phyloP scores from a whole-genome alignment of 768 basidiomycete genomes.

The Mycena epipterygia region DNA sequence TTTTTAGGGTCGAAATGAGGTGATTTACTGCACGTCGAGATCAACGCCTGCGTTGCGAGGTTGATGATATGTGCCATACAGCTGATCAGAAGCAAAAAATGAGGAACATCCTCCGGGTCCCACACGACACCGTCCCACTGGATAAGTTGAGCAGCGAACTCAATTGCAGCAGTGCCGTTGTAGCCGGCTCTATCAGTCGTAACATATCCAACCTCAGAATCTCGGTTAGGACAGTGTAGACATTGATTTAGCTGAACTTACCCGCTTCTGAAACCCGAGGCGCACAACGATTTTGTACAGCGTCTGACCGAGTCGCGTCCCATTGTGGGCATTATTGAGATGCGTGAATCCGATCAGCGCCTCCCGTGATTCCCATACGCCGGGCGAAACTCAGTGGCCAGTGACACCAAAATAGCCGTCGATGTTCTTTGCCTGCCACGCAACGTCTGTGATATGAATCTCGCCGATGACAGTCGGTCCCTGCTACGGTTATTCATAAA shows the following conservation, averaged over 20 bases:
- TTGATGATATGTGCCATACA: neutral
- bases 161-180: neutral
- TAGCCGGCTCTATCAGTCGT: neutral
- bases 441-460: conserved; percentile 52
- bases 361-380: no score
- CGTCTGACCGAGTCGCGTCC: no score
- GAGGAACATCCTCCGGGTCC: neutral
- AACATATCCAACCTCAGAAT: no score
- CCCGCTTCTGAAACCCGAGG: conserved; percentile 48
- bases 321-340: no score
- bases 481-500: conserved; percentile 11
- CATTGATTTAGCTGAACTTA: no score
- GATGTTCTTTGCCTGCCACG: conserved; percentile 52
- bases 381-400: no score
- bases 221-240: no score
- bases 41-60: neutral
- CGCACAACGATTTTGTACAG: conserved; percentile 43
- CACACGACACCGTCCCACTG: no score
- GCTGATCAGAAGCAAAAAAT: neutral
- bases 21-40: neutral
- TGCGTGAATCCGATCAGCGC: no score
- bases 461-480: conserved; percentile 37
- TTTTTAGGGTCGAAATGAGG: neutral
- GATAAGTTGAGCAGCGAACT: no score
- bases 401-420: conserved; percentile 57